These are phyloP conservation scores for Leccinum rimulosum DNA, from an alignment of 768 basidiomycete genomes.

Conservation along the genomic window DNA sequence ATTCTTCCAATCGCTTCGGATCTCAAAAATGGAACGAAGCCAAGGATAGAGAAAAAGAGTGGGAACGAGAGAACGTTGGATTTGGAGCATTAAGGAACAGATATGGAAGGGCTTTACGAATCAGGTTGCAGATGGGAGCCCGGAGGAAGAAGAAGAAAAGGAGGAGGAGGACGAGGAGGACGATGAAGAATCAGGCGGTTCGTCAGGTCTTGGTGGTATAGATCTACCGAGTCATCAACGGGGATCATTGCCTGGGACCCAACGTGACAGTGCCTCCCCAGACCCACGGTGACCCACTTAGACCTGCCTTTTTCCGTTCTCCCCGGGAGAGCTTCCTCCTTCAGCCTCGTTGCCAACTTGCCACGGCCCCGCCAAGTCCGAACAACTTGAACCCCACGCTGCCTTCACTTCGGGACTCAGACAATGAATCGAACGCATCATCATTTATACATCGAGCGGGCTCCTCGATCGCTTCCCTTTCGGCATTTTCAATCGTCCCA, in stretches of 20 bases:
- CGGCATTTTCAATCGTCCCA: constrained; percentile 36
- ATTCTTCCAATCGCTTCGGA: constrained; percentile 68
- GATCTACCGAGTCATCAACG: constrained; percentile 26
- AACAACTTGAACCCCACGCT: constrained; percentile 5
- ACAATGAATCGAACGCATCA: constrained; percentile 14
- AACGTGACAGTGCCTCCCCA: constrained; percentile 36
- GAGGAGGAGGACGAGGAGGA: constrained; percentile 30
- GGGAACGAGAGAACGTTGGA: constrained; percentile 36
- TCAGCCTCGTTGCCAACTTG: constrained; percentile 28
- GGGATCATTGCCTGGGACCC: constrained; percentile 40
- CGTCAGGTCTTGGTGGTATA: constrained; percentile 7
- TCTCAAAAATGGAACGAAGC: constrained; percentile 51
- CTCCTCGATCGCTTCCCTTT: constrained; percentile 42
- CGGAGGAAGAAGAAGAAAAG: constrained; percentile 34
- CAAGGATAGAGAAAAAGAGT: constrained; percentile 22
- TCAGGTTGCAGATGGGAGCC: constrained; percentile 38
- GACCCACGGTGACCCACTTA: constrained; percentile 39
- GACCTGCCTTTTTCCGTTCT: constrained; percentile 55
- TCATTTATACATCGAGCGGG: constrained; percentile 39
- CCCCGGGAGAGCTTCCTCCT: constrained; percentile 56
- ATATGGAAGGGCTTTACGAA: constrained; percentile 71
- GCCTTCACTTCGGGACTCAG: constrained; percentile 20
- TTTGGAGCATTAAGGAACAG: constrained; percentile 55
- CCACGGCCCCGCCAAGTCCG: constrained; percentile 34
- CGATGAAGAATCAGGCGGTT: constrained; percentile 22